These are phyloP conservation scores for Starmerella geochares DNA, from an alignment of 805 yeast genomes.

Conservation along the genomic window DNA sequence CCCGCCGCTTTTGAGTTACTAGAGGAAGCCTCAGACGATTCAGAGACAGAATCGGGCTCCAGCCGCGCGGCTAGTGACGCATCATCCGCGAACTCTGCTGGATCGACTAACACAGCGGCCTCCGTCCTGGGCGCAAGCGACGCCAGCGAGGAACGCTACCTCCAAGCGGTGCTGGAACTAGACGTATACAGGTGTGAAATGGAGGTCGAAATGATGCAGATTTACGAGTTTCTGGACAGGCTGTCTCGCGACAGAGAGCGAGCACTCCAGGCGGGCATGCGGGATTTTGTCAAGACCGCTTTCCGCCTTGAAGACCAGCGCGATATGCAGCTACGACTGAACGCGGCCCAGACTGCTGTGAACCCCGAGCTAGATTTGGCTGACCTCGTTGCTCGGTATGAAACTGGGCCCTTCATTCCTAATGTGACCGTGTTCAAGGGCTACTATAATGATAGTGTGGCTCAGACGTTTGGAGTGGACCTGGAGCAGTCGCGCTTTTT, in stretches of 20 bases:
- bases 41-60: background rate
- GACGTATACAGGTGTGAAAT: conserved; percentile 57
- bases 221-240: conserved; percentile 56
- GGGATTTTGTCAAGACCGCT: conserved; percentile 44
- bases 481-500: conserved; percentile 55
- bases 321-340: conserved; percentile 40
- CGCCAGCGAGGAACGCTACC: conserved; percentile 35
- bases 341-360: conserved; percentile 49
- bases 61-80: background rate
- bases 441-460: conserved; percentile 48
- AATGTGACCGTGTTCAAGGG: conserved; percentile 60
- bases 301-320: conserved; percentile 40
- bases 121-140: conserved; percentile 13
- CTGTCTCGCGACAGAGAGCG: conserved; percentile 62
- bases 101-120: background rate
- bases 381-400: conserved; percentile 47
- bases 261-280: conserved; percentile 55
- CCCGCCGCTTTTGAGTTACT: conserved; percentile 15
- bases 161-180: conserved; percentile 43
- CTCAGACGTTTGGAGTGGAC: conserved; percentile 74
- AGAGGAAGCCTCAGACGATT: conserved; percentile 5
- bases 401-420: conserved; percentile 66
- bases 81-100: background rate
- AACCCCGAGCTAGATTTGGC: conserved; percentile 55
- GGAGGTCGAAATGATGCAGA: conserved; percentile 58